Evolutionary conservation across 1,284 basidiomycete genomes (phyloP), one percentile per base, ranked within the genome.

Genomic region (Ganoderma sp.): DNA sequence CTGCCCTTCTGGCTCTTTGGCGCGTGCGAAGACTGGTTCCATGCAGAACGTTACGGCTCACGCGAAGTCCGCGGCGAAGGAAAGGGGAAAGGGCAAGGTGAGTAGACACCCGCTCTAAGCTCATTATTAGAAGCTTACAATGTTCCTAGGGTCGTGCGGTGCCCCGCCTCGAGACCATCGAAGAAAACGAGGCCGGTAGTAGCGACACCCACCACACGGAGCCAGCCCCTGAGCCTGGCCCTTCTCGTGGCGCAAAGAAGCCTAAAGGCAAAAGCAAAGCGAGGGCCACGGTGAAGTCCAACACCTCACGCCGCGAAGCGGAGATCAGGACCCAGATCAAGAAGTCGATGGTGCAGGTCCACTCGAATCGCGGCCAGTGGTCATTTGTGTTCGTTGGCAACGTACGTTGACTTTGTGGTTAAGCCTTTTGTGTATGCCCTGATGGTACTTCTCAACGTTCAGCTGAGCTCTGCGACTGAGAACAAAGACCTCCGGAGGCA

Each of bases 371-470:
- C 54, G 67, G 64, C 2, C 39, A 60, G 58, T 77, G 75, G 56
- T 79, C 78, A 28, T 80, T 79, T 68, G 80, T 87, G 25, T 90
- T 81, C 74, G 86, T 89, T 34, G 89, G 89, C 48, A 90, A 90
- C 74, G 89, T 90, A 72, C 70, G 87, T 72, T 4, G 6, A 74
- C 12, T 39, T 17, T 48, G 17, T 45, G 42, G 37, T 65, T 58
- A 43, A 39, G 60, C 14, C 1, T 12, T 12, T 8, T 25, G 3
- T 14, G 28, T 32, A 37, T 37, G 37, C 32, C 63, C 42, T 62
- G 63, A 60, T 67, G 15, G n/a, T 15, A 12, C 14, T 14, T 60
- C 15, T 28, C 42, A 14, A 39, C 56, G 19, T 28, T 32, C 67
- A 81, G 80, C 70, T 82, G 39, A 71, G 77, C 58, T 77, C 78